A percentile compares a stretch with the other conserved stretches of the same genome.
phyloP scores from a whole-genome alignment of 805 yeast species.

The Ogataea zsoltii region DNA sequence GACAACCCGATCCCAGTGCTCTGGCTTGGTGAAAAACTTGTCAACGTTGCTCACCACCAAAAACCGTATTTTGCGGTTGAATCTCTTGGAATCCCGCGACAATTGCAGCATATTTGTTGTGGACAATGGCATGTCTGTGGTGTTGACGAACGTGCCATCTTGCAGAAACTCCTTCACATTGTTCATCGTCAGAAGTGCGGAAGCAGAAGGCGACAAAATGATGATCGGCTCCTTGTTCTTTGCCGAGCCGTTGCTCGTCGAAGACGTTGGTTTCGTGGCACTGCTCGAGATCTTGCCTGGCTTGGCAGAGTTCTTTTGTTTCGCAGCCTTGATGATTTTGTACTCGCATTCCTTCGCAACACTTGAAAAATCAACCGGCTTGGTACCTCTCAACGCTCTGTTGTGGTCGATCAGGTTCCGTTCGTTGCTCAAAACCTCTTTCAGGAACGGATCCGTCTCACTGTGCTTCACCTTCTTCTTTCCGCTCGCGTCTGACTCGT shows the following conservation, averaged over 20 bases:
- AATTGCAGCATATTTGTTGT: slow-evolving; percentile 48
- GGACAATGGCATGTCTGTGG: slow-evolving; percentile 41
- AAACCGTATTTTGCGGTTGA: slow-evolving; percentile 59
- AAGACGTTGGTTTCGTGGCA: not conserved
- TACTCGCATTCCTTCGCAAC: slow-evolving; percentile 66
- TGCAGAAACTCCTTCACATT: slow-evolving; percentile 72
- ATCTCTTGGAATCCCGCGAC: slow-evolving; percentile 53
- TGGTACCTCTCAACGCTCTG: slow-evolving; percentile 53
- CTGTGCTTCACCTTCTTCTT: slow-evolving; percentile 26
- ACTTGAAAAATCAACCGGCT: slow-evolving; percentile 65
- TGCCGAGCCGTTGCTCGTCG: slow-evolving; percentile 5
- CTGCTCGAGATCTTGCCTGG: not conserved
- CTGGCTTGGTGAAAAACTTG: slow-evolving; percentile 85
- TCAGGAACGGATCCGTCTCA: slow-evolving; percentile 51
- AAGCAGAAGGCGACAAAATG: slow-evolving; percentile 76
- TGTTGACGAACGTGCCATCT: slow-evolving; percentile 65
- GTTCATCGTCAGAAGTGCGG: slow-evolving; percentile 63
- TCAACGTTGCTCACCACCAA: slow-evolving; percentile 88
- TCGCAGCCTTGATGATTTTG: slow-evolving; percentile 53
- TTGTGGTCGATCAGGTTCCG: slow-evolving; percentile 48
- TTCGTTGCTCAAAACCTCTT: slow-evolving; percentile 42
- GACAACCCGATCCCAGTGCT: slow-evolving; percentile 96
- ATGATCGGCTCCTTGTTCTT: slow-evolving; percentile 64
- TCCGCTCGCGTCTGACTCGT: slow-evolving; percentile 1
- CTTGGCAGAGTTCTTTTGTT: slow-evolving; percentile 29